These are phyloP conservation scores for Dentipellis sp. DNA, from an alignment of 768 basidiomycete genomes.

Conservation along the genomic window DNA sequence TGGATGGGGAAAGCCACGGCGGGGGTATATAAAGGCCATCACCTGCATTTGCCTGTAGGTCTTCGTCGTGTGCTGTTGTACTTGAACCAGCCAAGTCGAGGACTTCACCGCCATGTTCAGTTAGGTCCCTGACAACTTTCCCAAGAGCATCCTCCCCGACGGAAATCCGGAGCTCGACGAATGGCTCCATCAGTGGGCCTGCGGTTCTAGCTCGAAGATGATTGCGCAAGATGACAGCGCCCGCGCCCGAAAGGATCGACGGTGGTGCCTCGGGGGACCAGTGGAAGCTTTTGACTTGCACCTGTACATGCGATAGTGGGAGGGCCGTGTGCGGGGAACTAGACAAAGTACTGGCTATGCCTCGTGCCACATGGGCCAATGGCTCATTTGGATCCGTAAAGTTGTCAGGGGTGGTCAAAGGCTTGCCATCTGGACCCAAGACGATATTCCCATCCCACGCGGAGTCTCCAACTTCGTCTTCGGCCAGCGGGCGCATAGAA, in stretches of 20 bases:
- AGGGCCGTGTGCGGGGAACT: constrained; percentile 74
- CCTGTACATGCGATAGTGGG: constrained; percentile 52
- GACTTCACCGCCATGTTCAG: constrained; percentile 75
- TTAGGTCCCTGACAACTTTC: constrained; percentile 76
- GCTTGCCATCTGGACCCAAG: constrained; percentile 40
- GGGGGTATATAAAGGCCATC: constrained; percentile 74
- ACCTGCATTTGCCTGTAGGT: constrained; percentile 33
- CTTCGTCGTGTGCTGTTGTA: constrained; percentile 27
- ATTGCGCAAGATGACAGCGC: constrained; percentile 53
- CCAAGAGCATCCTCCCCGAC: constrained; percentile 63
- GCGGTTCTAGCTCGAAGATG: constrained; percentile 52
- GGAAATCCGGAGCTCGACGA: constrained; percentile 56
- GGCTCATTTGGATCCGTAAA: constrained; percentile 33
- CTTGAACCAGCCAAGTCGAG: constrained; percentile 47
- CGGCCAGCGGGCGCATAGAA: constrained; percentile 41
- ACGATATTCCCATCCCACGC: constrained; percentile 76
- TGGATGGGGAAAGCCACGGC: constrained; percentile 65
- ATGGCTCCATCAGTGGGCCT: constrained; percentile 77
- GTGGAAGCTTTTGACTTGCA: constrained; percentile 40
- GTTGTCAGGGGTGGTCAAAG: constrained; percentile 43
- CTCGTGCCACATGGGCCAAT: constrained; percentile 49
- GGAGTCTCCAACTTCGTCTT: constrained; percentile 52
- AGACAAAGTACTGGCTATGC: constrained; percentile 62
- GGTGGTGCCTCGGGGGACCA: constrained; percentile 34
- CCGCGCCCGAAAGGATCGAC: constrained; percentile 56